Evolutionary conservation across 805 yeast genomes (phyloP), one percentile per base, ranked within the genome.

Genomic region (Barnettozyma siamensis): DNA sequence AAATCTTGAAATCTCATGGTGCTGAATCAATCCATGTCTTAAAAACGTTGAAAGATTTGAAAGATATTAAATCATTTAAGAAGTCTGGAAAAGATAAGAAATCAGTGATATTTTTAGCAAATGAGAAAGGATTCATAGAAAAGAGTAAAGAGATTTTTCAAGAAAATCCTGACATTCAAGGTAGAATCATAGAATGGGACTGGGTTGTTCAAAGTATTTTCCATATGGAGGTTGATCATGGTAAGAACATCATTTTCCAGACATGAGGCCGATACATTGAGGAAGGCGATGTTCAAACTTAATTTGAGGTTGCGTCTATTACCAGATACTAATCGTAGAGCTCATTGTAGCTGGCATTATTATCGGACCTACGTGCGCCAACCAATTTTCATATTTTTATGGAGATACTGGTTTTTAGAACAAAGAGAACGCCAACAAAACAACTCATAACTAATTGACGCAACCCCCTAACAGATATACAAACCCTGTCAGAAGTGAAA

Each of bases 1-100:
- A 73, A 33, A 80, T 86, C 19, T 63, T 85, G 7, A 62, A 59
- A 28, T 72, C 79, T 2, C 88, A 86, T 54, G 89, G 88, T 0
- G 59, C 58, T 27, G 50, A 70, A 3, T 51, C 57, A 12, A 57
- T 62, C 7, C 49, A 54, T 20, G 44, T 50, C 2, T 29, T 65
- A 27, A 64, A 63, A 40, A 41, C 57, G 1, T 33, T 57, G 5
- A 52, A 53, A 36, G 57, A 53, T 16, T 27, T 59, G 37, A 59
- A 51, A 31, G 31, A 38, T 1, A 16, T 50, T 10, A 53, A 54
- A 30, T 21, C 45, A 1, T 34, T 58, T 10, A 55, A 50, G 18
- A 15, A 37, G 2, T 32, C 55, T 11, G 50, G 46, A 13, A 15
- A 29, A 4, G 37, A 47, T 28, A 28, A 39, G 3, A 49, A 42